A percentile compares a stretch with the other conserved stretches of the same genome.
Evolutionary conservation across 305 asterid genomes (phyloP).

Genomic region (Solanum chacoense): DNA sequence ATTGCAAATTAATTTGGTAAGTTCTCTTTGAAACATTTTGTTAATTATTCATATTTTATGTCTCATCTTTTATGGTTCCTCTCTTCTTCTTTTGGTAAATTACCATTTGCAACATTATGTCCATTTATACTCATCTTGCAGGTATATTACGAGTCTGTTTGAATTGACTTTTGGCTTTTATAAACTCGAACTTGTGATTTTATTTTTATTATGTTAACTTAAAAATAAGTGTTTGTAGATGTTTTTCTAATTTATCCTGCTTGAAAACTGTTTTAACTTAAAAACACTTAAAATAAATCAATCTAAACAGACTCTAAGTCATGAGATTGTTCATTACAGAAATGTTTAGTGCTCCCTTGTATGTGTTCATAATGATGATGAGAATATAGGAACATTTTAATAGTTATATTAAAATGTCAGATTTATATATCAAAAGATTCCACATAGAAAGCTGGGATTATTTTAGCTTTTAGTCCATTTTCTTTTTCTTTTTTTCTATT

Average conservation of each 20-base stretch:
- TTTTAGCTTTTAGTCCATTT: conserved; percentile 1
- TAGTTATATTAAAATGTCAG: conserved; percentile 1
- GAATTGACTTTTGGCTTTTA: not conserved
- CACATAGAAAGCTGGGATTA: conserved; percentile 31
- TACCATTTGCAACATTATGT: not conserved
- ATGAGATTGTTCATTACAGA: not conserved
- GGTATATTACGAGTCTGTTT: not conserved
- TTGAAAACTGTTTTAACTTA: not conserved
- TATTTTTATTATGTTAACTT: not conserved
- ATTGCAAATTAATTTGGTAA: not conserved
- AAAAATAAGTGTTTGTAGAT: not conserved
- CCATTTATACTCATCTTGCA: not conserved
- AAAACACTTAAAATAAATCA: not conserved
- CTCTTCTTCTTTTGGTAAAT: not conserved
- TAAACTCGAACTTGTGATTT: not conserved
- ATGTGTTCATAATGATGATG: not conserved
- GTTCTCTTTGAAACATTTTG: not conserved
- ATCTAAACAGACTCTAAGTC: not conserved
- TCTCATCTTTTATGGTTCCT: not conserved
- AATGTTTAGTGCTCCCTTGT: not conserved
- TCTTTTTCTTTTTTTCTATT: not conserved
- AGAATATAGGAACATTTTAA: not conserved
- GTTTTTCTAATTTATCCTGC: not conserved
- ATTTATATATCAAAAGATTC: conserved; percentile 19
- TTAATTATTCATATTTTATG: not conserved